A percentile compares a stretch with the other conserved stretches of the same genome.
Conservation (phyloP, 805 yeast species). For the Candida tallmaniae region DNA sequence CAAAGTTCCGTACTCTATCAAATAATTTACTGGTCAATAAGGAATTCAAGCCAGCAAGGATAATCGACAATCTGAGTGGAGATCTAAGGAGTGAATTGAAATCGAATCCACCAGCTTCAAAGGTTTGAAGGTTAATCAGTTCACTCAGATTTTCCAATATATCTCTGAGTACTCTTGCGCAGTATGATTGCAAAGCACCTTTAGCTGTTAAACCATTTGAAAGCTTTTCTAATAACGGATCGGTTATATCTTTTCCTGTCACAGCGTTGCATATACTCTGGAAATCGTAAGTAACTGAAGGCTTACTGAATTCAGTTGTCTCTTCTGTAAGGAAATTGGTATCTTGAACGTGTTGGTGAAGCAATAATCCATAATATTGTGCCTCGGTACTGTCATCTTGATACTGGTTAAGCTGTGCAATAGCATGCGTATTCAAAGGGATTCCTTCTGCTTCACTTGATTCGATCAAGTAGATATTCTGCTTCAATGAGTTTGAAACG, state of each 20-base stretch:
- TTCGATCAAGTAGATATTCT: constrained; percentile 31
- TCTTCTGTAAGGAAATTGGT: constrained; percentile 1
- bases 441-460: background rate
- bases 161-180: constrained; percentile 15
- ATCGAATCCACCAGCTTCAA: constrained; percentile 24
- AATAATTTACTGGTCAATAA: constrained; percentile 36
- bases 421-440: background rate
- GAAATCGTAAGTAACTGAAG: background rate
- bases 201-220: constrained; percentile 1
- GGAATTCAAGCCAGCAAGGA: constrained; percentile 27
- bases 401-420: background rate
- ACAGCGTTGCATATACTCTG: background rate
- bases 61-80: constrained; percentile 27
- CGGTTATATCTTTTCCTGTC: background rate
- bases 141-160: constrained; percentile 15
- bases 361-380: constrained; percentile 3
- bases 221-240: background rate
- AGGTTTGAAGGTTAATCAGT: constrained; percentile 12
- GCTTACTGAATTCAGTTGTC: background rate
- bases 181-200: constrained; percentile 13
- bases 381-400: background rate
- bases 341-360: constrained; percentile 9
- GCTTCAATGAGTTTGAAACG: constrained; percentile 44
- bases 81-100: constrained; percentile 25
- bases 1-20: constrained; percentile 52